phyloP scores from a whole-genome alignment of 306 rosid species.

The Cicer yamashitae region DNA sequence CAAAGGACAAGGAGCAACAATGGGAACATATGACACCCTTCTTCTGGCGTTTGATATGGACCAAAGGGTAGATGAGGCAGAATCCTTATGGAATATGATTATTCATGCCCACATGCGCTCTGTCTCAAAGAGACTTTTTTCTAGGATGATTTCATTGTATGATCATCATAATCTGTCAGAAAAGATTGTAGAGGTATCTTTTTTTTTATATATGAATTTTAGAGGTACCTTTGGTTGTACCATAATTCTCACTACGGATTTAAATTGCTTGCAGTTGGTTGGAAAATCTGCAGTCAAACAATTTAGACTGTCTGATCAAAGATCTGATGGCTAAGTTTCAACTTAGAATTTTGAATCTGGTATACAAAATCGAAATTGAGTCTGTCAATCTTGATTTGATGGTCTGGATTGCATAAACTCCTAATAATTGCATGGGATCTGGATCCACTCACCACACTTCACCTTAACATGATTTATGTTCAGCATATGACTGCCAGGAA shows the following conservation, averaged over 20 bases:
- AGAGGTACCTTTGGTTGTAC: not conserved
- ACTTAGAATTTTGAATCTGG: not conserved
- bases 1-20: constrained; percentile 89
- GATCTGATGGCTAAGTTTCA: not conserved
- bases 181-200: constrained; percentile 72
- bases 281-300: not conserved
- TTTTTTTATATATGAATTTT: not conserved
- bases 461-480: constrained; percentile 20
- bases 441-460: not conserved
- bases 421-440: not conserved
- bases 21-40: constrained; percentile 86
- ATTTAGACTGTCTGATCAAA: not conserved
- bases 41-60: constrained; percentile 87
- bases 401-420: not conserved
- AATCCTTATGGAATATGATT: constrained; percentile 96
- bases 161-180: constrained; percentile 73
- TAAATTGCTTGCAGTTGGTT: not conserved
- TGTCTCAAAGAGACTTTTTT: constrained; percentile 78
- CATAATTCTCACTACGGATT: not conserved
- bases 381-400: not conserved
- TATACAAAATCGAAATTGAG: not conserved
- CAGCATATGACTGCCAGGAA: not conserved
- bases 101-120: constrained; percentile 72
- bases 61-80: constrained; percentile 88
- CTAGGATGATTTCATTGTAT: constrained; percentile 83